These are phyloP conservation scores for Coriaria nepalensis DNA, from an alignment of 306 rosid genomes.

Conservation along the genomic window DNA sequence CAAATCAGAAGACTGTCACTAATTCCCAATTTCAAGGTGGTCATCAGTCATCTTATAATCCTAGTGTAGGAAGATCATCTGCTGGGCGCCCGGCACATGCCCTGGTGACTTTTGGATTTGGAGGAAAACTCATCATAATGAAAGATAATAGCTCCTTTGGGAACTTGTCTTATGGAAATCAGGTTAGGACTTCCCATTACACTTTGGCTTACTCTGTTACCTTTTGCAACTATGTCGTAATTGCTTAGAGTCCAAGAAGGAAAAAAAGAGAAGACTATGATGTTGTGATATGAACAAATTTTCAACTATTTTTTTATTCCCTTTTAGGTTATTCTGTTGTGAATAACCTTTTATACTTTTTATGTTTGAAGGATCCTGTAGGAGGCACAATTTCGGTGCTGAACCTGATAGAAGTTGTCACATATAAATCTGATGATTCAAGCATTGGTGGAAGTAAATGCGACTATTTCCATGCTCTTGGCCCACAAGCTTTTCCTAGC, in stretches of 20 bases:
- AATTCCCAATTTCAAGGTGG: slow-evolving; percentile 35
- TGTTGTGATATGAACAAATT: neutral
- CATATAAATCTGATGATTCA: slow-evolving; percentile 27
- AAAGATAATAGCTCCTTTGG: slow-evolving; percentile 38
- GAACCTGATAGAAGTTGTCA: slow-evolving; percentile 63
- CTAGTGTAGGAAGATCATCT: slow-evolving; percentile 54
- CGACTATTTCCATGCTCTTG: slow-evolving; percentile 59
- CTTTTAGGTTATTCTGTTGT: neutral
- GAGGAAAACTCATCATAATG: slow-evolving; percentile 82
- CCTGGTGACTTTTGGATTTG: slow-evolving; percentile 77
- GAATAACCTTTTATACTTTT: slow-evolving; percentile 20
- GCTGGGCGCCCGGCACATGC: slow-evolving; percentile 92
- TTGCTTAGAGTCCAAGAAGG: slow-evolving; percentile 1
- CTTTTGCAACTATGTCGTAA: neutral
- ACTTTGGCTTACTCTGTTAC: neutral
- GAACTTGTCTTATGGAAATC: slow-evolving; percentile 47
- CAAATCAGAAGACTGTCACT: slow-evolving; percentile 28
- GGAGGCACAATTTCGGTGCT: slow-evolving; percentile 57
- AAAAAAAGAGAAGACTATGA: too few relatives aligned
- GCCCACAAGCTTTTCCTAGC: slow-evolving; percentile 85
- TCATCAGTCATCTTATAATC: slow-evolving; percentile 41
- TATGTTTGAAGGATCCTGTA: slow-evolving; percentile 45
- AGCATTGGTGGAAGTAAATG: slow-evolving; percentile 27
- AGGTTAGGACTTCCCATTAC: slow-evolving; percentile 41
- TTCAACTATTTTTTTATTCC: neutral